Evolutionary conservation across 2,329 filamentous ascomycete genomes (phyloP), one percentile per base, ranked within the genome.

Genomic region (Colletotrichum brevisporum): DNA sequence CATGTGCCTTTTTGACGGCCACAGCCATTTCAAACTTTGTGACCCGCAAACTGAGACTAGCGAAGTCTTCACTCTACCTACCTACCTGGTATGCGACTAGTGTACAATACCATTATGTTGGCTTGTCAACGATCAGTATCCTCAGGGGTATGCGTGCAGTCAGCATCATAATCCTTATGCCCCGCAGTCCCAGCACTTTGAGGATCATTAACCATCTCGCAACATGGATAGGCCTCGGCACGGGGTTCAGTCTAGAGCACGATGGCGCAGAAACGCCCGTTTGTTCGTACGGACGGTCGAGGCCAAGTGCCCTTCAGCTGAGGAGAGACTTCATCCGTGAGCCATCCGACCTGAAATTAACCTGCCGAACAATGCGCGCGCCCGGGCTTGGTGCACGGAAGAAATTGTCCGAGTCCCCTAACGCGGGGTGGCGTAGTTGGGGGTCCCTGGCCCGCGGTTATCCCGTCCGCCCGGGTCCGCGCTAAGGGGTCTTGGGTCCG

Each of bases 351-450:
- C 41, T 57, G 24, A 24, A 36, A 36, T 39, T 21, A 39, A 3
- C 21, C 21, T 24, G 4, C 21, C 21, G 2, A 2, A 24, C 26
- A 39, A 39, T 47, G 47, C 36, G 18, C 16, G n/a, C 12, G 36
- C 58, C 63, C 31, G 16, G 52, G 24, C 4, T 36, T 47, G 16
- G n/a, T 15, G 26, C 45, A 47, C 45, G 31, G 31, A 36, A 10
- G 8, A 10, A 10, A 36, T 36, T 6, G 31, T 36, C 31, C 31
- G 6, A 36, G 31, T 47, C 45, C 6, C 16, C 45, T 47, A 47
- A 16, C 13, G 41, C 52, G 57, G 45, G 59, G 51, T 67, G 45
- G 59, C 59, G 52, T 24, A n/a, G n/a, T 18, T 26, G 31, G 13
- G 12, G 8, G 6, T 18, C 12, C 39, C 12, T 26, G 13, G 21